Percentiles rank a stretch among this genome's conserved stretches.
These are phyloP conservation scores for Actinomortierella ambigua DNA, from an alignment of 371 early-diverging fungal genomes.

Conservation along the genomic window DNA sequence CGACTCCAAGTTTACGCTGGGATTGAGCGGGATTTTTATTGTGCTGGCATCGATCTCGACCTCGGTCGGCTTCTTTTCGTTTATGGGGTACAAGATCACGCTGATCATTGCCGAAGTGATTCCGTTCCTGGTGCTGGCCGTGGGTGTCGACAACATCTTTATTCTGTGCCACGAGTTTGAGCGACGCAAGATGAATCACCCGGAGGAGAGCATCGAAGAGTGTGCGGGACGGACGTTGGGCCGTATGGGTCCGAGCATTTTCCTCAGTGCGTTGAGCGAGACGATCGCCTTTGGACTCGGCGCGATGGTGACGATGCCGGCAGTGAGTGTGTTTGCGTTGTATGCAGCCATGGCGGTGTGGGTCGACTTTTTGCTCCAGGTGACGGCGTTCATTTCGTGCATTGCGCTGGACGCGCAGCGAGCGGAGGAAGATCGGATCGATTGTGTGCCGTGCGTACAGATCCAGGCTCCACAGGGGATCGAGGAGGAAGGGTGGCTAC, in stretches of 20 bases:
- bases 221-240: slow-evolving; percentile 66
- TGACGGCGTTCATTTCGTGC: slow-evolving; percentile 73
- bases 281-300: slow-evolving; percentile 78
- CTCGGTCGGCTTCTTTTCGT: slow-evolving; percentile 72
- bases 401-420: slow-evolving; percentile 70
- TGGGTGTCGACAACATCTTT: slow-evolving; percentile 84
- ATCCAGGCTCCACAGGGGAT: slow-evolving; percentile 56
- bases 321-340: slow-evolving; percentile 76
- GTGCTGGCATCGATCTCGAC: slow-evolving; percentile 74
- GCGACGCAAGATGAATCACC: slow-evolving; percentile 53
- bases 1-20: slow-evolving; percentile 74
- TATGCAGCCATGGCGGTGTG: slow-evolving; percentile 77
- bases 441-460: slow-evolving; percentile 69
- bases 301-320: slow-evolving; percentile 76
- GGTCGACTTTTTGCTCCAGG: slow-evolving; percentile 75
- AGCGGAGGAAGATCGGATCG: slow-evolving; percentile 61
- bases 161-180: slow-evolving; percentile 74
- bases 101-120: slow-evolving; percentile 83
- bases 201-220: slow-evolving; percentile 55
- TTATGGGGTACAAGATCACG: slow-evolving; percentile 69
- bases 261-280: slow-evolving; percentile 70
- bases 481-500: slow-evolving; percentile 61
- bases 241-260: slow-evolving; percentile 74
- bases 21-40: slow-evolving; percentile 71
- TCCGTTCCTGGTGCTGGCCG: slow-evolving; percentile 80